phyloP scores from a whole-genome alignment of 2,329 filamentous ascomycete species.

The Zymoseptoria ardabiliae region DNA sequence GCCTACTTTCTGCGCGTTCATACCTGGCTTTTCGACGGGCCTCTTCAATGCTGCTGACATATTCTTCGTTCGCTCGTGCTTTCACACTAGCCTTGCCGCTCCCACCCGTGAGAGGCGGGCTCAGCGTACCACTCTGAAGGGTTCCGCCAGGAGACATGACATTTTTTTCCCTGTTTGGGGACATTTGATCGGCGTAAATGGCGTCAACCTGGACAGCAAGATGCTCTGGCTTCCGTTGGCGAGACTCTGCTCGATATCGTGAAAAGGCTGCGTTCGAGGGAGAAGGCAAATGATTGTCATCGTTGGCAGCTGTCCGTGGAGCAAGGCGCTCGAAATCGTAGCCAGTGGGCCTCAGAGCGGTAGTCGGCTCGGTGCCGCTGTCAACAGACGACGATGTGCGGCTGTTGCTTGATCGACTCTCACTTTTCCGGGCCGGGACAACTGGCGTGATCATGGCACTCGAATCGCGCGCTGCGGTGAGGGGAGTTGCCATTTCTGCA shows the following conservation, averaged over 20 bases:
- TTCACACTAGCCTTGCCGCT: slow-evolving; percentile 51
- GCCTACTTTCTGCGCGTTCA: slow-evolving; percentile 32
- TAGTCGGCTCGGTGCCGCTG: slow-evolving; percentile 20
- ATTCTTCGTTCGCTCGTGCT: slow-evolving; percentile 66
- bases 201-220: slow-evolving; percentile 46
- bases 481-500: slow-evolving; percentile 48
- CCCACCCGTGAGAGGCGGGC: slow-evolving; percentile 33
- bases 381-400: slow-evolving; percentile 19
- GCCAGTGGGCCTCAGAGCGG: slow-evolving; percentile 18
- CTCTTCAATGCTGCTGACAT: slow-evolving; percentile 78
- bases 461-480: slow-evolving; percentile 55
- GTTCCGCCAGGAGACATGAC: slow-evolving; percentile 2
- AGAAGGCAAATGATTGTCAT: slow-evolving; percentile 54
- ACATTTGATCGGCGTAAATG: slow-evolving; percentile 25
- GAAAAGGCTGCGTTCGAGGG: slow-evolving; percentile 59
- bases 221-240: slow-evolving; percentile 62
- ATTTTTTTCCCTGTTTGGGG: slow-evolving; percentile 5
- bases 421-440: slow-evolving; percentile 3
- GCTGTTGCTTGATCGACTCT: slow-evolving; percentile 10
- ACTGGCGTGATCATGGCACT: too few relatives aligned
- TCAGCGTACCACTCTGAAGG: slow-evolving; percentile 37
- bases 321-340: slow-evolving; percentile 14
- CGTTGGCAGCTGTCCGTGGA: slow-evolving; percentile 5
- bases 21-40: slow-evolving; percentile 41
- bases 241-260: slow-evolving; percentile 52